Percentiles rank a stretch among this genome's conserved stretches.
Evolutionary conservation across 805 yeast genomes (phyloP).

Genomic region (Hanseniaspora taiwanica): DNA sequence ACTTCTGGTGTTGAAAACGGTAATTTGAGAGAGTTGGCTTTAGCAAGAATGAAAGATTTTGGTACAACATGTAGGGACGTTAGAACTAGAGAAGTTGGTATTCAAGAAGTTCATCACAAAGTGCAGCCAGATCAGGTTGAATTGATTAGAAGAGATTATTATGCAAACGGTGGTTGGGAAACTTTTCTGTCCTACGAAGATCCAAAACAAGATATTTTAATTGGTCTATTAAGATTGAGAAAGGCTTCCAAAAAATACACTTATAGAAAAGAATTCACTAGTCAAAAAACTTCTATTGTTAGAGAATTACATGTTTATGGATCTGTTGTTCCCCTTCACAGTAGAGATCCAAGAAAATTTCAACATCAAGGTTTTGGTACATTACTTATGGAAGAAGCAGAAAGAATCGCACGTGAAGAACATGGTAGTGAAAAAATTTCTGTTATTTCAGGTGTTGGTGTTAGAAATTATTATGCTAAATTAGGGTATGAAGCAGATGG

Average conservation of each 20-base stretch:
- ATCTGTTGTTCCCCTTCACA: conserved; percentile 90
- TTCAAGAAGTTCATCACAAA: conserved; percentile 95
- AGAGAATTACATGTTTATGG: conserved; percentile 96
- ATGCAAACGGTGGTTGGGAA: conserved; percentile 98
- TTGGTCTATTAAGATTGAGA: conserved; percentile 79
- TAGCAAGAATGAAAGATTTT: conserved; percentile 96
- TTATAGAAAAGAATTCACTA: conserved; percentile 73
- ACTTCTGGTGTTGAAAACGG: conserved; percentile 98
- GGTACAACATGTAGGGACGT: conserved; percentile 95
- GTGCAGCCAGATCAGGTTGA: conserved; percentile 97
- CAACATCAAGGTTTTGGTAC: conserved; percentile 99
- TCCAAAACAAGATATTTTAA: conserved; percentile 88
- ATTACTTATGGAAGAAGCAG: conserved; percentile 95
- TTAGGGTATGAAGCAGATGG: conserved; percentile 90
- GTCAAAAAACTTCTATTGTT: conserved; percentile 84
- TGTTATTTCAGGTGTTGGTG: conserved; percentile 96
- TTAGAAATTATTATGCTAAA: conserved; percentile 85
- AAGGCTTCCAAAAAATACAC: conserved; percentile 83
- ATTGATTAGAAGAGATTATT: conserved; percentile 85
- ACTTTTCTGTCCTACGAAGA: conserved; percentile 93
- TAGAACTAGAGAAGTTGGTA: conserved; percentile 95
- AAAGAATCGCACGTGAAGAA: conserved; percentile 85
- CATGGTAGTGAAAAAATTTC: conserved; percentile 86
- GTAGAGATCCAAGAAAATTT: conserved; percentile 93
- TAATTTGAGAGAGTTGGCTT: conserved; percentile 84